Evolutionary conservation across 1,139 yeast species (phyloP), one percentile per base, ranked within the genome.

Genomic region (Kluyveromyces sp.): DNA sequence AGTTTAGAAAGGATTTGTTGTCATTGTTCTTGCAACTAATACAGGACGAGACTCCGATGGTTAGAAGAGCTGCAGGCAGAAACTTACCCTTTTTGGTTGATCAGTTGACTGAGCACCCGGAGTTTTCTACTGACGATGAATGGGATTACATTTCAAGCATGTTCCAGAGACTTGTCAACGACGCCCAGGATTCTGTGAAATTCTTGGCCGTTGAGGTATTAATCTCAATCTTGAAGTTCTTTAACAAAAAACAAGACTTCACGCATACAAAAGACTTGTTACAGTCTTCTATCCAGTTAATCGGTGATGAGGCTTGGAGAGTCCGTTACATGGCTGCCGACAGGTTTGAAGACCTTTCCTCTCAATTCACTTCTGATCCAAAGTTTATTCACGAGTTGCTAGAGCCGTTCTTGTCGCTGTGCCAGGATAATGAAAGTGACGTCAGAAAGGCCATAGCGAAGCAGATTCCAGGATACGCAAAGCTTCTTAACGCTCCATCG

Each of bases 241-340:
- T 82, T 68, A 78, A 77, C 54, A 65, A 68, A 17, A 74, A 75
- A 49, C 65, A 74, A 46, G 86, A 82, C 55, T 64, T 63, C 34
- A 67, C 78, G 22, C 84, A 80, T 61, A 74, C 77, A 53, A 70
- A 75, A 35, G 84, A 80, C 53, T 71, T 83, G 49, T 71, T 83
- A 50, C 70, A 73, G 42, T 74, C 77, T 46, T 72, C 87, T 3
- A 73, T 83, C 49, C 78, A 79, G 52, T 74, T 94, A 53, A 81
- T 86, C 50, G 76, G 74, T 52, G 98, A 94, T 67, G 89, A 87
- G 66, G 84, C 95, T 58, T 94, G 99, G 99, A 82, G 98, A 65
- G 97, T 94, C 45, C 78, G 98, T 58, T 94, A 92, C 67, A 88
- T 94, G 78, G 95, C 95, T 22, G 96, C 97, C 22, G 96, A 89